Evolutionary conservation across 2,329 filamentous ascomycete genomes (phyloP), one percentile per base, ranked within the genome.

Genomic region (Colletotrichum camelliae): DNA sequence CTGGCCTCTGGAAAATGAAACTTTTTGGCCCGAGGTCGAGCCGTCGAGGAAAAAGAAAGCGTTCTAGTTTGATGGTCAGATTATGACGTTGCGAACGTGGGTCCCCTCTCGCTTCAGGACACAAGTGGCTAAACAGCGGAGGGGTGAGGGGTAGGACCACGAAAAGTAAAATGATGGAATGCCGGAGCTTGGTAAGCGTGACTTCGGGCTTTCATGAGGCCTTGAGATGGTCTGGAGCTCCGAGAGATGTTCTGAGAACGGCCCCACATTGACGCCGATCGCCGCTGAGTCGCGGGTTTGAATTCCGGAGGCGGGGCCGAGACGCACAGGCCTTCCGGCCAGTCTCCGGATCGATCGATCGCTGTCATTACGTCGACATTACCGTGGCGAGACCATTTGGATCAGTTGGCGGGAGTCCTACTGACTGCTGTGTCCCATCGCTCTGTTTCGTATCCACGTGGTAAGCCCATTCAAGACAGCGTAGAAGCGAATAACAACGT

Each of bases 11-110:
- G 15, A 52, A 35, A 15, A 33, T n/a, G 33, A 60, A 62, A 33
- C 31, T n/a, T 35, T 52, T 33, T 55, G 21, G 5, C 6, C 58
- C 27, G 24, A 68, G 27, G 21, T 69, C 52, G 31, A 27, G 31
- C 55, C 58, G 35, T 9, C 15, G 16, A 60, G 48, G 57, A 74
- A 76, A 69, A 76, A 76, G 70, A 69, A 76, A 76, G 43, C 31
- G 37, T 43, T 31, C 10, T n/a, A 52, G 12, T 27, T 15, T 18
- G 21, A 24, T 73, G 62, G 62, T 67, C 65, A 68, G 65, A 69
- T 69, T 37, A 69, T 69, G 74, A 69, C 74, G 70, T 48, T 39
- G 35, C 24, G 35, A 43, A 31, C 64, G 27, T 52, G 35, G 60
- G 64, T 35, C 33, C 57, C 7, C 15, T 24, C 60, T 74, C 33